Conservation (phyloP, 805 yeast species). For the Candida nitratophila region DNA sequence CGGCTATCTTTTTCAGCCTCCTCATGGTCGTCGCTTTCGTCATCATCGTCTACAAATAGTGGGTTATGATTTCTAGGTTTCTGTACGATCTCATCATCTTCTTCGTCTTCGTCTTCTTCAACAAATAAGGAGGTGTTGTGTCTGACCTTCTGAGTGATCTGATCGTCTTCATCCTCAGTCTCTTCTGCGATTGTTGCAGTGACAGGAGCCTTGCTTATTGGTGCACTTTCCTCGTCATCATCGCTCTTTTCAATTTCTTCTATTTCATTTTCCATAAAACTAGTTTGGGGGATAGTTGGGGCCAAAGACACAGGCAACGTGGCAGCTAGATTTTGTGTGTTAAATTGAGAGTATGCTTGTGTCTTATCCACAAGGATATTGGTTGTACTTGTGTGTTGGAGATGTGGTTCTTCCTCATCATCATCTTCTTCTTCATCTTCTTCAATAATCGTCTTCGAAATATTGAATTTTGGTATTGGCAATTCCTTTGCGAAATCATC, state of each 20-base stretch:
- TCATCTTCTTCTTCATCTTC: conserved; percentile 1
- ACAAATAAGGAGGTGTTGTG: no score
- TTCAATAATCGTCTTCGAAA: conserved; percentile 1
- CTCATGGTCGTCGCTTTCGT: background rate
- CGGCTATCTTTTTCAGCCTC: no score
- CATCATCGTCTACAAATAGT: background rate
- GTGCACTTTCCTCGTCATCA: conserved; percentile 3
- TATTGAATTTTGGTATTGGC: conserved; percentile 1
- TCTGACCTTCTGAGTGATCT: no score
- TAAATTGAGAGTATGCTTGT: background rate
- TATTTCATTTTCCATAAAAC: background rate
- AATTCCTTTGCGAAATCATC: conserved; percentile 2
- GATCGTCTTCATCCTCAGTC: no score
- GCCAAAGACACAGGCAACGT: background rate
- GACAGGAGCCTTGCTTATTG: no score
- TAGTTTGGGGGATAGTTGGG: background rate
- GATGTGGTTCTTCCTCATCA: background rate
- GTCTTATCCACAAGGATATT: background rate
- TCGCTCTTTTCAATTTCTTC: conserved; percentile 2
- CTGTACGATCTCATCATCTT: conserved; percentile 3
- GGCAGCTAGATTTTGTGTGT: background rate
- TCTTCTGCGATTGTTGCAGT: no score
- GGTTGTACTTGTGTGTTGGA: background rate
- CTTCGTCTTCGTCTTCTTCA: conserved; percentile 2
- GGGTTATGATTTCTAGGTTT: background rate